Evolutionary conservation across 164 flowering plant genomes (phyloP), one percentile per base, ranked within the genome.

Genomic region (Annona squamosa): DNA sequence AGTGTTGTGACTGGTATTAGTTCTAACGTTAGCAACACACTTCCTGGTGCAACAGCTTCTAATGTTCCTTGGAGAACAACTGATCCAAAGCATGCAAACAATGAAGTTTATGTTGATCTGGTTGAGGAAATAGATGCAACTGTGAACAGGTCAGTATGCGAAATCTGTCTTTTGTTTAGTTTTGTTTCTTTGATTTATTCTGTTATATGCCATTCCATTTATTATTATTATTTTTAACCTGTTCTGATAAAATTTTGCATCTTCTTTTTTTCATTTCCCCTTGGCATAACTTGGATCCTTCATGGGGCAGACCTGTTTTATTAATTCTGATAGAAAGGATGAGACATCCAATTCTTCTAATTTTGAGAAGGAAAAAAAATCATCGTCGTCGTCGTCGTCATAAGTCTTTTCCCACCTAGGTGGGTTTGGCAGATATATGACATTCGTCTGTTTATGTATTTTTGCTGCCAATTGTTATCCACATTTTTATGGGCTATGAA

Each of bases 81-180:
- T 45, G 94, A 86, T 69, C 72, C 80, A 61, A 91, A 91, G 81
- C 90, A 88, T 85, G 67, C 97, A 48, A 90, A 81, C 69, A 91
- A 93, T 84, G 99, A 95, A 83, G 97, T 91, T 69, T 87, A 90
- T 82, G 93, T 95, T 56, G 91, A 89, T 81, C 89, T 93, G 74
- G 97, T 88, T 59, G 99, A 95, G 82, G 94, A 93, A 85, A 87
- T 95, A 87, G 99, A 95, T 88, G 97, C 92, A 73, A 86, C 80
- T 71, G 84, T 91, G 72, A 90, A 88, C 90, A 95, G 98, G 98
- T 87, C 45, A 44, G 62, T 65, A 69, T 71, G 41, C 64, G 68
- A 77, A 68, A 6, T 71, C 66, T 69, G 46, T 48, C 26, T 10
- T 62, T 7, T 5, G 18, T 16, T 67, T 43, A 43, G 47, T 71